A percentile compares a stretch with the other conserved stretches of the same genome.
Conservation (phyloP, 2,329 filamentous ascomycete species). For the Chlorencoelia australis region DNA sequence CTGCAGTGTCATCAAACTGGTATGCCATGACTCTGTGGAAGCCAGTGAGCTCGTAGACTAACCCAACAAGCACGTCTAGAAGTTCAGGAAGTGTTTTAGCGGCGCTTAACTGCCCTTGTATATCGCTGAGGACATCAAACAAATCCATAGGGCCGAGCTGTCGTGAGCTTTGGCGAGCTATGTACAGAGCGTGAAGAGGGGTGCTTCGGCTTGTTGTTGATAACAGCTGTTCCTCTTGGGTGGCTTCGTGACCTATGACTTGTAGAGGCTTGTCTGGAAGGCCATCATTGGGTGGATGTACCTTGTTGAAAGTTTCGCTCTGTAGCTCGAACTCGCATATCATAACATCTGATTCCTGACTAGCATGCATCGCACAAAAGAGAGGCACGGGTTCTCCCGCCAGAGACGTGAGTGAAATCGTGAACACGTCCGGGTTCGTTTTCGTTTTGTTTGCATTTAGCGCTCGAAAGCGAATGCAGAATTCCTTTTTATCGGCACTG, state of each 20-base stretch:
- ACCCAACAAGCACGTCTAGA: slow-evolving; percentile 71
- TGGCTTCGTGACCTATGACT: slow-evolving; percentile 63
- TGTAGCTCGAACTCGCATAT: slow-evolving; percentile 87
- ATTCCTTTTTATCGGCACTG: slow-evolving; percentile 49
- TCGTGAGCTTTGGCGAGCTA: slow-evolving; percentile 62
- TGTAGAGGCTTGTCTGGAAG: slow-evolving; percentile 59
- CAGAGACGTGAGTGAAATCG: slow-evolving; percentile 40
- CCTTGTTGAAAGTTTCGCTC: slow-evolving; percentile 59
- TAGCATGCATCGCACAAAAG: slow-evolving; percentile 33
- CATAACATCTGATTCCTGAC: slow-evolving; percentile 56
- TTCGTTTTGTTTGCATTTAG: slow-evolving; percentile 27
- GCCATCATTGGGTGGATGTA: slow-evolving; percentile 50
- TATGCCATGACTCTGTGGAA: slow-evolving; percentile 93
- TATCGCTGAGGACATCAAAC: slow-evolving; percentile 84
- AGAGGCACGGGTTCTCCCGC: background rate
- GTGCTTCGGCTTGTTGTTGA: slow-evolving; percentile 69
- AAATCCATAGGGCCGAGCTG: slow-evolving; percentile 65
- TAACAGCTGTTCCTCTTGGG: slow-evolving; percentile 60
- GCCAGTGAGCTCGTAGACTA: slow-evolving; percentile 80
- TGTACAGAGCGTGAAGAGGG: slow-evolving; percentile 65
- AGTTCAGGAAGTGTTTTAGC: slow-evolving; percentile 62
- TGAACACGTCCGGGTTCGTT: slow-evolving; percentile 83
- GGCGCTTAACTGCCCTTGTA: slow-evolving; percentile 74
- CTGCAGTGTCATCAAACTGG: slow-evolving; percentile 75
- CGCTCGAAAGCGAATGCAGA: slow-evolving; percentile 1